These are phyloP conservation scores for Chlamydomonas urium DNA, from an alignment of 139 green algal genomes.

Conservation along the genomic window DNA sequence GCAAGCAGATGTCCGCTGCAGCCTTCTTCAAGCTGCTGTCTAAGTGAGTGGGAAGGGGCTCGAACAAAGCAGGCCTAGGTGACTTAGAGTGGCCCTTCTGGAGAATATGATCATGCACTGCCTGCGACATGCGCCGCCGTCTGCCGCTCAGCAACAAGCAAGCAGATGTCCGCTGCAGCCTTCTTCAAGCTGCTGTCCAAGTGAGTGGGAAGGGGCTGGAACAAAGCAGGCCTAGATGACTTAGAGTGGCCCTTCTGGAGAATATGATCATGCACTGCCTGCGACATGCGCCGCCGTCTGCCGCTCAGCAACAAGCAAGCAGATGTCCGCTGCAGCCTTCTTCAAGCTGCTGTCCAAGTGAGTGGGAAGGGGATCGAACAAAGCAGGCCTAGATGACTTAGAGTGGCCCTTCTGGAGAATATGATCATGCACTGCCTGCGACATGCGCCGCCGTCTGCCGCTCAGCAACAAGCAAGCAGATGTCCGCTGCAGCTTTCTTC, in stretches of 20 bases:
- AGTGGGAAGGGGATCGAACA: background rate
- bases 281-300: background rate
- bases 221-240: no score
- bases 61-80: no score
- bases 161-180: background rate
- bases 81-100: no score
- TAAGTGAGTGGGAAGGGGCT: background rate
- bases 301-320: background rate
- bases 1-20: background rate
- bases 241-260: no score
- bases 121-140: background rate
- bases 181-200: background rate
- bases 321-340: background rate
- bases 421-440: background rate
- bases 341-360: background rate
- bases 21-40: background rate
- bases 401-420: no score
- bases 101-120: background rate
- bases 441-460: background rate
- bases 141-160: background rate
- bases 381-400: no score
- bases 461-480: background rate
- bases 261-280: constrained; percentile 3
- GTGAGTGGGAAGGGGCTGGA: background rate
- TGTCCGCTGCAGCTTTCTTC: background rate